Evolutionary conservation across 495 filamentous ascomycete genomes (phyloP).

Genomic region (Talaromyces borbonicus): DNA sequence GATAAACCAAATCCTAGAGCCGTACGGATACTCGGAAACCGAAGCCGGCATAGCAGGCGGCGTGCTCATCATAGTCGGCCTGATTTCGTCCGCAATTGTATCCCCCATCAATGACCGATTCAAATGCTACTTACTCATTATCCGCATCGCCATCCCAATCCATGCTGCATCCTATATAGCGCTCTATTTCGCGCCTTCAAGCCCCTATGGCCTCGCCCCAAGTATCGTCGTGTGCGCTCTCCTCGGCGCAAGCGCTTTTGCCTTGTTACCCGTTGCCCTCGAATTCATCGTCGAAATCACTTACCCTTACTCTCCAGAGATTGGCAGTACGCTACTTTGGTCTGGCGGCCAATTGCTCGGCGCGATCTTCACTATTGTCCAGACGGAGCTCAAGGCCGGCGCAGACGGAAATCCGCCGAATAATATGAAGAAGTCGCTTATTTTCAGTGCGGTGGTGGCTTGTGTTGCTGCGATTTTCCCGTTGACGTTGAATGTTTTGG

Average conservation of each 20-base stretch:
- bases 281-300: constrained; percentile 83
- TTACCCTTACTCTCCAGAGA: constrained; percentile 78
- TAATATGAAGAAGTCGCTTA: constrained; percentile 64
- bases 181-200: constrained; percentile 72
- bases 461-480: constrained; percentile 56
- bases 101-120: constrained; percentile 77
- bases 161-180: constrained; percentile 62
- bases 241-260: constrained; percentile 73
- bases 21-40: constrained; percentile 69
- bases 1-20: constrained; percentile 79
- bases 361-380: constrained; percentile 71
- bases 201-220: constrained; percentile 55
- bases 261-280: constrained; percentile 70
- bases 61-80: constrained; percentile 79
- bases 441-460: constrained; percentile 68
- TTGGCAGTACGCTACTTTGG: constrained; percentile 78
- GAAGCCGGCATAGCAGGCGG: constrained; percentile 86
- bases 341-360: constrained; percentile 61
- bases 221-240: constrained; percentile 54
- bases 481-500: constrained; percentile 56
- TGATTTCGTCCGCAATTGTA: constrained; percentile 63
- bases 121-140: constrained; percentile 65
- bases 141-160: constrained; percentile 68
- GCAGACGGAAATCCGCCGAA: constrained; percentile 41
- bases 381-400: constrained; percentile 65